These are phyloP conservation scores for Suillus clintonianus DNA, from an alignment of 768 basidiomycete genomes.

Conservation along the genomic window DNA sequence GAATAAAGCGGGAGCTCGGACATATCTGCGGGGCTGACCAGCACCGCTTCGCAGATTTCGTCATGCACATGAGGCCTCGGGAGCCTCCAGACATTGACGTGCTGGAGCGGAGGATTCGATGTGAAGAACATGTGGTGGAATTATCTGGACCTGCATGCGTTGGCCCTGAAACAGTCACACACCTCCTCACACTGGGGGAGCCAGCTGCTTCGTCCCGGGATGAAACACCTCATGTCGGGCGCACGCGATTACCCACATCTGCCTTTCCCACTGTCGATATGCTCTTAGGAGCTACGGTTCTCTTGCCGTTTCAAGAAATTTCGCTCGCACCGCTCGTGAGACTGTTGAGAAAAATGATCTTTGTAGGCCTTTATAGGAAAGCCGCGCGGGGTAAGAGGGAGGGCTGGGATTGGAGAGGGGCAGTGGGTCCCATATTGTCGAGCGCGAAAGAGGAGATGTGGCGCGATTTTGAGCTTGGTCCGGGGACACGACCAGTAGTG, in stretches of 20 bases:
- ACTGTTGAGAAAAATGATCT: conserved; percentile 19
- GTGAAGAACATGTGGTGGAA: neutral
- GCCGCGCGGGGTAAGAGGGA: conserved; percentile 9
- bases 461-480: conserved; percentile 1
- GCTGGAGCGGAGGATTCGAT: conserved; percentile 19
- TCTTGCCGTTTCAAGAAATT: conserved; percentile 9
- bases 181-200: conserved; percentile 23
- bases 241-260: neutral
- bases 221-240: neutral
- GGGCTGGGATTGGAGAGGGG: conserved; percentile 28
- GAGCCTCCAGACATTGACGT: conserved; percentile 17
- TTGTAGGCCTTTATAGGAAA: conserved; percentile 24
- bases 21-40: conserved; percentile 3
- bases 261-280: conserved; percentile 15
- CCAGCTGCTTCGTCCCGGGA: neutral
- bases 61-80: conserved; percentile 18
- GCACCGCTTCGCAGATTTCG: conserved; percentile 26
- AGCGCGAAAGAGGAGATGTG: conserved; percentile 22
- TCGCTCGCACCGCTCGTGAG: conserved; percentile 23
- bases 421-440: conserved; percentile 14
- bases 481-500: neutral
- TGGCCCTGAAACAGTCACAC: conserved; percentile 16
- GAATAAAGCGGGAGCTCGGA: conserved; percentile 26
- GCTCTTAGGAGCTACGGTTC: conserved; percentile 14
- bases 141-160: conserved; percentile 9